A percentile compares a stretch with the other conserved stretches of the same genome.
phyloP scores from a whole-genome alignment of 2,329 filamentous ascomycete species.

The Lachnellula arida region DNA sequence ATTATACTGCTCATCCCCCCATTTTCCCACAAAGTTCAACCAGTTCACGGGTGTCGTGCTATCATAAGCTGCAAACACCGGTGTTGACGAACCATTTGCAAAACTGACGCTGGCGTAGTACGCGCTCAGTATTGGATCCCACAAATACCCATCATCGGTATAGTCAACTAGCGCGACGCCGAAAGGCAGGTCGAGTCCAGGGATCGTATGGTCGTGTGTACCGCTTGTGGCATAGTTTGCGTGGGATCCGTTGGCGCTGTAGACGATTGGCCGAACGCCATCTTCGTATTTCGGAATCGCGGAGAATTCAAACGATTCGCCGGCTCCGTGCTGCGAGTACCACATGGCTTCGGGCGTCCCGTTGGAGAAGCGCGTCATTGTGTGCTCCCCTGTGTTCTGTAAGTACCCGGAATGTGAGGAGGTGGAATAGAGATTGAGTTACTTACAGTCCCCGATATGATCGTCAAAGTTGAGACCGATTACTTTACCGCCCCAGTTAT shows the following conservation, averaged over 20 bases:
- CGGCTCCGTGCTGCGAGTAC: conserved; percentile 81
- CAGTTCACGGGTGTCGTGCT: conserved; percentile 70
- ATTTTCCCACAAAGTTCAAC: conserved; percentile 45
- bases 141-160: conserved; percentile 62
- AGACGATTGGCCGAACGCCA: conserved; percentile 56
- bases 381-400: conserved; percentile 60
- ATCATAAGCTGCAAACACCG: conserved; percentile 28
- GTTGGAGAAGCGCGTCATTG: conserved; percentile 78
- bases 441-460: conserved; percentile 54
- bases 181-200: conserved; percentile 19
- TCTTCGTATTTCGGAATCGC: conserved; percentile 74
- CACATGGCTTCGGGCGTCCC: conserved; percentile 78
- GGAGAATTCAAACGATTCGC: conserved; percentile 81
- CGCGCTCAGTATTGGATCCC: conserved; percentile 55
- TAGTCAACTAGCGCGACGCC: conserved; percentile 51
- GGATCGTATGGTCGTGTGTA: conserved; percentile 44
- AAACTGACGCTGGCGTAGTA: conserved; percentile 49
- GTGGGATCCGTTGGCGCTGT: conserved; percentile 62
- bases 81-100: conserved; percentile 19
- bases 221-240: conserved; percentile 65
- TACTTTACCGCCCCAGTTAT: conserved; percentile 13
- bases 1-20: conserved; percentile 40
- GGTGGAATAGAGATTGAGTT: background rate
- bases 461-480: conserved; percentile 11
- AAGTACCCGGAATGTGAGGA: background rate